Base-by-base conservation (phyloP, 495 filamentous ascomycete genomes). In the Diplogelasinospora grovesii region DNA sequence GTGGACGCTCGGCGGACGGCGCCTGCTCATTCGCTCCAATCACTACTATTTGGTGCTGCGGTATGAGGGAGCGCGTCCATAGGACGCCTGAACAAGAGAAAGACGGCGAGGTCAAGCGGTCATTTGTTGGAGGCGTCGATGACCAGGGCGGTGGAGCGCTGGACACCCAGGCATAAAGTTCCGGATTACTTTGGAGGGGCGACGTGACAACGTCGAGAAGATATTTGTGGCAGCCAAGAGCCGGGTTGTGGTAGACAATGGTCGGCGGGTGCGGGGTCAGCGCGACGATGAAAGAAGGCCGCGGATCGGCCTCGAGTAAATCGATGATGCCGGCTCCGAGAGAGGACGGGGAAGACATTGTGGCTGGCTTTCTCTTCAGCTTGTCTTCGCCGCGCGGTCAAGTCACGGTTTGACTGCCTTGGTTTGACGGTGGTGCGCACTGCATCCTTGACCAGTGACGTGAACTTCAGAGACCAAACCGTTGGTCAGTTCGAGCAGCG, bases 261-360 rank as follows among this genome's bases (percentile, higher is more conserved):
- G 56, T 44, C 16, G 58, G 53, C 22, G 53, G 44, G 30, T 49
- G 46, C 25, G 56, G 49, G 31, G 51, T 28, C 11, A 56, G 30
- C 15, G 56, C 48, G 40, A 67, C 49, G 22, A 65, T 63, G 39
- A 69, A 60, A 21, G 58, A 59, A n/a, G 65, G 65, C 13, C 65
- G 48, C 24, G 57, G 60, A 40, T 69, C 65, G 21, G 49, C 41
- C 38, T 69, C 62, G 43, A 67, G 55, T 22, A 69, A 49, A 35
- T 59, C 56, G 50, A 61, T 52, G 28, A 61, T 53, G 41, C 56
- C 55, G 20, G 50, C 36, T 36, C 52, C 44, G 10, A 54, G 35
- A 18, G 54, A 46, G 13, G 54, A 48, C 23, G 56, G 37, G 37
- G n/a, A n/a, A n/a, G n/a, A n/a, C n/a, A n/a, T n/a, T n/a, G n/a